Evolutionary conservation across 768 basidiomycete genomes (phyloP).

Genomic region (Thelephora ganbajun): DNA sequence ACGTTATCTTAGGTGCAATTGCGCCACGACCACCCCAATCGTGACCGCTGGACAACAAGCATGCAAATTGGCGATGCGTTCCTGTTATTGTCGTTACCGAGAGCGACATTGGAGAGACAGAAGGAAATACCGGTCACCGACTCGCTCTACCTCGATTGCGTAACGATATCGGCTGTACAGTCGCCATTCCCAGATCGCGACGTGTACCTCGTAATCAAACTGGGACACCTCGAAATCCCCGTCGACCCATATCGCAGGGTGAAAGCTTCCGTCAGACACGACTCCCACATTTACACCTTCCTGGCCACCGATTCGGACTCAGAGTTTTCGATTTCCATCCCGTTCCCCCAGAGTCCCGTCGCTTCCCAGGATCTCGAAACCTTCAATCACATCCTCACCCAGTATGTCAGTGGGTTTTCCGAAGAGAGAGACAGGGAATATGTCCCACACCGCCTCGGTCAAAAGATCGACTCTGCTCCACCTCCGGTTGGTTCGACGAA

Average conservation of each 20-base stretch:
- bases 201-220: constrained; percentile 51
- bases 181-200: constrained; percentile 27
- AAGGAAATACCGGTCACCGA: constrained; percentile 24
- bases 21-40: constrained; percentile 4
- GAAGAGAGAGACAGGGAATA: background rate
- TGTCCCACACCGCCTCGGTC: background rate
- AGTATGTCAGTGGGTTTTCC: constrained; percentile 41
- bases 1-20: too few relatives aligned
- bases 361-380: constrained; percentile 43
- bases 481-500: constrained; percentile 7
- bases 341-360: constrained; percentile 18
- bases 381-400: constrained; percentile 51
- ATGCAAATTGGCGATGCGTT: constrained; percentile 30
- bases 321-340: constrained; percentile 13
- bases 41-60: too few relatives aligned
- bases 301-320: constrained; percentile 20
- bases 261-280: constrained; percentile 12
- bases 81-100: constrained; percentile 36
- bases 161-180: constrained; percentile 27
- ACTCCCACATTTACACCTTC: constrained; percentile 28
- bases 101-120: constrained; percentile 25
- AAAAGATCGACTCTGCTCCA: constrained; percentile 5
- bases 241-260: constrained; percentile 43
- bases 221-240: constrained; percentile 41
- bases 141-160: constrained; percentile 42